Evolutionary conservation across 805 yeast genomes (phyloP), one percentile per base, ranked within the genome.

Genomic region (Saturnispora saitoi): DNA sequence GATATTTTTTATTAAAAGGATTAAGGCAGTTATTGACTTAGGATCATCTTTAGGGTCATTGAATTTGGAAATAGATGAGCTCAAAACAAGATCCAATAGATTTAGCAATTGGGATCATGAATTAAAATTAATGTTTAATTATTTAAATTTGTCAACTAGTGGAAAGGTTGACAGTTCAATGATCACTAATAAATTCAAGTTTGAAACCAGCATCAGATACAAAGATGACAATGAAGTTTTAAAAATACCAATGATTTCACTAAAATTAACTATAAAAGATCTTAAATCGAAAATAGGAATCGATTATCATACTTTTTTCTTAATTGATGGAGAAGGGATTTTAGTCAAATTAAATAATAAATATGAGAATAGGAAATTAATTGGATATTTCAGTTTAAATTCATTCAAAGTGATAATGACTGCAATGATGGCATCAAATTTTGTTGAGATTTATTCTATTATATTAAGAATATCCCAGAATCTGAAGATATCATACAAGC

Each of bases 161-260:
- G 99, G 99, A 4, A 75, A 99, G 51, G 68, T 93, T 12, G 85
- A 93, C 37, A 96, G 96, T 0, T 61, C 65, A 3, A 53, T 90
- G n/a, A 63, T 60, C 0, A 55, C 83, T 3, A 65, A 69, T 1
- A 72, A 77, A 37, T 64, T 81, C 2, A 68, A 75, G 45, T 62
- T 81, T 48, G 78, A 80, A 32, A 73, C 93, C 0, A 83, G 82
- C 0, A 79, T 89, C 12, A 73, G 77, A 31, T 91, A 96, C 95
- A 76, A 78, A 26, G 59, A 70, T 12, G 72, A 72, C 15, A 51
- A 43, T 8, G 66, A 68, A 4, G 59, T 67, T 4, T 64, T 72
- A 28, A 77, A 70, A 5, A 68, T 83, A 9, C 97, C 98, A 0
- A 62, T 86, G 50, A 81, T 91, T 3, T 72, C 80, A 20, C 60